Base-by-base conservation (phyloP, 2,329 filamentous ascomycete genomes). In the Penicillium sp. region DNA sequence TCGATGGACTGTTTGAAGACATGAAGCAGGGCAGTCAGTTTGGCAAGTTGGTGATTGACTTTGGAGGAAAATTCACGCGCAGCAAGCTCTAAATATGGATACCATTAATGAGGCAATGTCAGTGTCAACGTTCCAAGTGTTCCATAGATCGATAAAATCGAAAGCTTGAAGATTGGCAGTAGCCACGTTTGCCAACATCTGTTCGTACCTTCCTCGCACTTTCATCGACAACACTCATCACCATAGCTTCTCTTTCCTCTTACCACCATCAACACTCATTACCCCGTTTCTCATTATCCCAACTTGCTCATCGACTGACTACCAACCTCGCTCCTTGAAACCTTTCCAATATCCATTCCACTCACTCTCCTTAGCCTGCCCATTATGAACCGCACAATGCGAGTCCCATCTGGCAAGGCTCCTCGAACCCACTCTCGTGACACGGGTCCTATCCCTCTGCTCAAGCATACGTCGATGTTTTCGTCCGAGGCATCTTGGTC, bases 11-110 rank as follows among this genome's bases (percentile, higher is more conserved):
- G 42, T 97, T 95, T 65, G 83, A 87, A 32, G 89, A 95, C 41
- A 95, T 97, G 81, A 88, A 87, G 64, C 79, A 81, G 5, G 88
- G 85, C 0, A 82, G 73, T 52, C 91, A 97, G 69, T 95, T 97
- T 74, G 93, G 91, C 9, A 97, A 97, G 71, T 69, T 97, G 58
- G 89, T 96, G 1, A 80, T 96, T 55, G 80, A 87, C 59, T 78
- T 90, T 59, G 75, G 35, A 22, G 35, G 67, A 26, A 67, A 66
- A 41, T 44, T 58, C 18, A 49, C 60, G 4, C 64, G 60, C 42
- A 71, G 68, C 55, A 72, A 71, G 61, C 55, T 73, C 51, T 71
- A 59, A 61, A 50, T 39, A 44, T 20, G 23, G n/a, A 18, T 24
- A 38, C 37, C 23, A 23, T 10, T 23, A 9, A 37, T 8, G 20